Percentiles rank a stretch among this genome's conserved stretches.
These are phyloP conservation scores for Clonostachys solani DNA, from an alignment of 2,329 filamentous ascomycete species.

Conservation along the genomic window DNA sequence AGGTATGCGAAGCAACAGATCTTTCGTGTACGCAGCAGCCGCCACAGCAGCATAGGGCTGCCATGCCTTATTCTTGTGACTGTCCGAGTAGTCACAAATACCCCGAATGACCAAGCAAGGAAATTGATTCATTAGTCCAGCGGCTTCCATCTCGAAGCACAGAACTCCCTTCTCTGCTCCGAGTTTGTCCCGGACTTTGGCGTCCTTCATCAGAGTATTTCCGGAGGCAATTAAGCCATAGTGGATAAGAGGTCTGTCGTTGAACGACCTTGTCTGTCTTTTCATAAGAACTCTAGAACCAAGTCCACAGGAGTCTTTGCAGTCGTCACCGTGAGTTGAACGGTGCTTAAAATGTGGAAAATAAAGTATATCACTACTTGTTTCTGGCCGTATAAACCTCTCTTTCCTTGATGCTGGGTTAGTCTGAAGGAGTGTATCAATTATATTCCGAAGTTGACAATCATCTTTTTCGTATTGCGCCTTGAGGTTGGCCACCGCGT, in stretches of 20 bases:
- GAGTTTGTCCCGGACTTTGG: slow-evolving; percentile 12
- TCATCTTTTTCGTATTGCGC: neutral
- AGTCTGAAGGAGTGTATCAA: no score
- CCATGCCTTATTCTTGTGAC: slow-evolving; percentile 10
- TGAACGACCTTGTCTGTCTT: neutral
- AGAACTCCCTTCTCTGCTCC: slow-evolving; percentile 7
- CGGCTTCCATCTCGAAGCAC: slow-evolving; percentile 9
- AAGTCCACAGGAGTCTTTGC: no score
- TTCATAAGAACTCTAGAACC: no score
- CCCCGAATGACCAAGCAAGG: slow-evolving; percentile 25
- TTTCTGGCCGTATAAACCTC: no score
- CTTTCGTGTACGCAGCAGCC: slow-evolving; percentile 15
- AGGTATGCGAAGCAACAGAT: neutral
- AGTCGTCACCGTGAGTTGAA: no score
- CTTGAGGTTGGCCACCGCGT: neutral
- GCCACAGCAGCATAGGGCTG: slow-evolving; percentile 9
- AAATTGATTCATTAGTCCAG: slow-evolving; percentile 7
- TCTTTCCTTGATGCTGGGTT: no score
- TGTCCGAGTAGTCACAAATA: slow-evolving; percentile 28
- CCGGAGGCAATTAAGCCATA: slow-evolving; percentile 6
- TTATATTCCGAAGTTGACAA: neutral
- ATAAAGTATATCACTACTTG: no score
- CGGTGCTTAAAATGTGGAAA: no score
- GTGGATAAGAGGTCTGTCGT: slow-evolving; percentile 5
- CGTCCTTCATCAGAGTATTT: slow-evolving; percentile 9